Evolutionary conservation across 2,329 filamentous ascomycete species (phyloP), one percentile per base, ranked within the genome.

Genomic region (Neurospora sp.): DNA sequence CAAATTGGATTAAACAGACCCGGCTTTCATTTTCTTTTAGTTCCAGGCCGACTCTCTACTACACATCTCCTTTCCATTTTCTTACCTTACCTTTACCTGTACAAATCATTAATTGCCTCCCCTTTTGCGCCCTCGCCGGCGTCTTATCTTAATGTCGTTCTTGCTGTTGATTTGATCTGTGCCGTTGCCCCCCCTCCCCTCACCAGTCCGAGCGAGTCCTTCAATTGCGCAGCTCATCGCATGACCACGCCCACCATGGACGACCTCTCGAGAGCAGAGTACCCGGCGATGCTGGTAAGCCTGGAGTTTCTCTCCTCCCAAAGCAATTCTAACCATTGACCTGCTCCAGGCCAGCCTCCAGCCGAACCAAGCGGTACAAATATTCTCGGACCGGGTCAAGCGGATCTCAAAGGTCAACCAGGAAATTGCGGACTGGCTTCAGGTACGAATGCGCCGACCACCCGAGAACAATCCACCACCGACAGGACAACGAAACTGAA

Each of bases 371-470:
- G 94, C 96, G 71, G 92, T 93, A 46, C 86, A 88, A 69, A 87
- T 93, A 71, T 87, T 98, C 76, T 91, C 90, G 80, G 94, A 97
- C 76, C 92, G 96, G 77, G 88, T 98, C 76, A 92, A 91, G 81
- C 88, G 93, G 81, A 95, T 98, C 78, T 88, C 87, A 76, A 93
- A 90, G 80, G 83, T 97, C 82, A 97, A 99, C 81, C 82, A 85
- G 75, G 93, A 97, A 79, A 93, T 99, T 77, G 95, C 95, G 80
- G 95, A 98, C 82, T 99, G 95, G 93, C 87, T 99, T 73, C 91
- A 95, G 90, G 94, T 97, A 89, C 81, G 82, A 74, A 68, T 70
- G 67, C 72, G 66, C 68, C 70, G 70, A 72, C 72, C 67, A 69
- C 39, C 67, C 19, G 40, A 10, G 15, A 42, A 17, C 67, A 66